Evolutionary conservation across 345 rosid species (phyloP).

Genomic region (Eucalyptus caleyi): DNA sequence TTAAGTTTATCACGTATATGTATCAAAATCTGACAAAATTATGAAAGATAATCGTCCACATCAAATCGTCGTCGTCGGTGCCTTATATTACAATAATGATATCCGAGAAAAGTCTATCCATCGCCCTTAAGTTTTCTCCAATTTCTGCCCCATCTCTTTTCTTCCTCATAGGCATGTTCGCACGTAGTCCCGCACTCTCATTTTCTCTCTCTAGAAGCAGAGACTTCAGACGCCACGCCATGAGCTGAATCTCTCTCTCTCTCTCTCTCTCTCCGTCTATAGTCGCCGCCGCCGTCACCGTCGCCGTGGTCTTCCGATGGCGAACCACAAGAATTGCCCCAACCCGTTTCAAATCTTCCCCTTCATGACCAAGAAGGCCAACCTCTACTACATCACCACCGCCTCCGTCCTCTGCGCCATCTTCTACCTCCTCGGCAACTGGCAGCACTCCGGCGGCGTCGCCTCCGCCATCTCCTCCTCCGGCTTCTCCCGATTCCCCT

Average conservation of each 20-base stretch:
- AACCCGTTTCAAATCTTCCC: not conserved
- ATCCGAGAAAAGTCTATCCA: not conserved
- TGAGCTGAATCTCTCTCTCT: not conserved
- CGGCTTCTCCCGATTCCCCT: not conserved
- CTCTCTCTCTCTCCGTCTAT: not conserved
- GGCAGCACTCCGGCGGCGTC: conserved; percentile 23
- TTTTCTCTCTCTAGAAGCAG: not conserved
- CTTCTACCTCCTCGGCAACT: conserved; percentile 42
- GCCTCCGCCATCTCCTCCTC: conserved; percentile 20
- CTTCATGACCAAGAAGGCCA: conserved; percentile 29
- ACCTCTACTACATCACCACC: conserved; percentile 30
- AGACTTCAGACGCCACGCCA: not conserved
- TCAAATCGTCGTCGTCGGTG: not conserved
- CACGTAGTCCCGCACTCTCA: not conserved
- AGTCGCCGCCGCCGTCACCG: not conserved
- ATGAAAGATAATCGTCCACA: not conserved
- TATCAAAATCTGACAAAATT: not conserved
- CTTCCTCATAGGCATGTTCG: not conserved
- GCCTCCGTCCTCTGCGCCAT: conserved; percentile 32
- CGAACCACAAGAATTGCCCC: not conserved
- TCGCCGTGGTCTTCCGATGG: not conserved
- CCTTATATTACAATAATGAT: not conserved
- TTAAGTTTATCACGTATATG: not conserved
- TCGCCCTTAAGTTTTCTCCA: not conserved
- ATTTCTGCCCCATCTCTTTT: not conserved